phyloP scores from a whole-genome alignment of 2,329 filamentous ascomycete genomes.

The Periconia digitata region DNA sequence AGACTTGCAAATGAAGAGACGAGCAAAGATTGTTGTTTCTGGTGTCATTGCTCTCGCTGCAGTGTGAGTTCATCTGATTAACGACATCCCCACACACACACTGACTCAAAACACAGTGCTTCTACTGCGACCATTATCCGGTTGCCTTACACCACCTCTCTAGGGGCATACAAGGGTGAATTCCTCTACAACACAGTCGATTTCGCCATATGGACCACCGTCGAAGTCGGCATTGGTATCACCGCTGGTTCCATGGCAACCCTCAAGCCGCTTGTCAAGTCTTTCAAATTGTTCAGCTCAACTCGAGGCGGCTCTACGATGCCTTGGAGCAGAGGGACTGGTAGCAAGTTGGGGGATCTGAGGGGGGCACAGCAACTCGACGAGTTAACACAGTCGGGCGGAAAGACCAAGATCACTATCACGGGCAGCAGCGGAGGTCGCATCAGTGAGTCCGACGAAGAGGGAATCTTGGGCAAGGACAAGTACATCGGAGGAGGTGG shows the following conservation, averaged over 20 bases:
- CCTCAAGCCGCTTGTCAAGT: conserved; percentile 51
- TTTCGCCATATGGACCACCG: conserved; percentile 38
- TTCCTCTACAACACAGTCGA: conserved; percentile 34
- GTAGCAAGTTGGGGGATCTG: neutral
- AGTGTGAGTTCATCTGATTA: conserved; percentile 26
- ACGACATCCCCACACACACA: neutral
- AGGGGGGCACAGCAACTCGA: conserved; percentile 11
- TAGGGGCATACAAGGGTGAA: conserved; percentile 29
- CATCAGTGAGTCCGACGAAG: conserved; percentile 21
- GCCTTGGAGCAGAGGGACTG: neutral
- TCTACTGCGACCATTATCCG: conserved; percentile 40
- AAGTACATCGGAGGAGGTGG: conserved; percentile 9
- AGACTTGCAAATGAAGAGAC: conserved; percentile 57
- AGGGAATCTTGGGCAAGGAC: conserved; percentile 17
- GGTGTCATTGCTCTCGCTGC: conserved; percentile 53
- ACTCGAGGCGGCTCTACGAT: neutral
- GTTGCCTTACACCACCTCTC: conserved; percentile 27
- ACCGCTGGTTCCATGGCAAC: conserved; percentile 55
- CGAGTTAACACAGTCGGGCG: conserved; percentile 18
- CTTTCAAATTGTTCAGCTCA: conserved; percentile 4
- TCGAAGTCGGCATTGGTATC: conserved; percentile 44
- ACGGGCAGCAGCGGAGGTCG: conserved; percentile 18
- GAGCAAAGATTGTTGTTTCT: conserved; percentile 55
- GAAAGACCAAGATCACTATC: conserved; percentile 24
- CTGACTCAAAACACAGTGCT: conserved; percentile 27